Conservation (phyloP, 768 basidiomycete species). For the Leccinum arenicola region DNA sequence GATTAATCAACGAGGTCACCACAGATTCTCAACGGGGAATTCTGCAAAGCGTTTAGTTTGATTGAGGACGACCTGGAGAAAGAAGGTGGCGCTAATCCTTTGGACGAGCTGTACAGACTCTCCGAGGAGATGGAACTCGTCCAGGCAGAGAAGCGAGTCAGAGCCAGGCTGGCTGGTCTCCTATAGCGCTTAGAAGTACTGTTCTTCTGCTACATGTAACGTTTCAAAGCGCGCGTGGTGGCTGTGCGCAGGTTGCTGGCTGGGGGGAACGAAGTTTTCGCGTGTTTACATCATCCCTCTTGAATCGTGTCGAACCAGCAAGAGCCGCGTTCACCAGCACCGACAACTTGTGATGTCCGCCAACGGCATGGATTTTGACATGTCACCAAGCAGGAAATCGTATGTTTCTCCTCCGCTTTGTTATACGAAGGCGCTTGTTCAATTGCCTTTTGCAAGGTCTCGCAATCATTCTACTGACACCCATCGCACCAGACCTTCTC, state of each 20-base stretch:
- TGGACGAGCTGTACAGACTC: constrained; percentile 51
- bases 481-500: constrained; percentile 66
- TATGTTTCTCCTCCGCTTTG: constrained; percentile 34
- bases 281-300: constrained; percentile 26
- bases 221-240: constrained; percentile 6
- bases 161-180: constrained; percentile 44
- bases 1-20: neutral
- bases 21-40: constrained; percentile 59
- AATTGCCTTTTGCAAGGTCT: constrained; percentile 40
- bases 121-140: constrained; percentile 51
- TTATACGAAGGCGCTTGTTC: neutral
- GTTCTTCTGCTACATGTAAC: neutral
- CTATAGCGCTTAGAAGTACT: constrained; percentile 16
- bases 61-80: constrained; percentile 58
- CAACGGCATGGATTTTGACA: constrained; percentile 62
- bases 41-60: constrained; percentile 50
- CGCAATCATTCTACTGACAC: constrained; percentile 79
- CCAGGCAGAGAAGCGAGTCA: constrained; percentile 59
- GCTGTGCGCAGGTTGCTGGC: constrained; percentile 21
- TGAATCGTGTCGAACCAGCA: constrained; percentile 12
- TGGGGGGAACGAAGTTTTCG: constrained; percentile 33
- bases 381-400: constrained; percentile 59
- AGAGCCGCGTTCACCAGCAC: neutral
- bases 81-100: constrained; percentile 51
- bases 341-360: constrained; percentile 38